Conservation (phyloP, 306 rosid species). For the Prinsepia uniflora region DNA sequence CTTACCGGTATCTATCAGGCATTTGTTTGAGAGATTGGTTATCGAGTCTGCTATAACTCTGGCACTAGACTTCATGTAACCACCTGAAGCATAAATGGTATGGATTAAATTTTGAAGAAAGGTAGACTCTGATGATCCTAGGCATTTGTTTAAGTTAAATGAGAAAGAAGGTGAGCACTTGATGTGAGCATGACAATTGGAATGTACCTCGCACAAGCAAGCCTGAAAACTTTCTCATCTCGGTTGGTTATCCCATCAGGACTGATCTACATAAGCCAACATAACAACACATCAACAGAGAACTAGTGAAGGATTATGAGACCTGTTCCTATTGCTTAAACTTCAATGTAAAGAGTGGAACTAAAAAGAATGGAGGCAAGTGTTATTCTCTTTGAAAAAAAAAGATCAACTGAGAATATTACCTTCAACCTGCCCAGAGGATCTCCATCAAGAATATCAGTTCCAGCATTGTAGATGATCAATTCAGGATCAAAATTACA, state of each 20-base stretch:
- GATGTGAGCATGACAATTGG: constrained; percentile 96
- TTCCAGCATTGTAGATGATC: constrained; percentile 86
- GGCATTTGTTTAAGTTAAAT: too few relatives aligned
- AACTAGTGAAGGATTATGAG: constrained; percentile 12
- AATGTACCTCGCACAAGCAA: constrained; percentile 68
- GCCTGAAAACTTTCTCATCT: constrained; percentile 86
- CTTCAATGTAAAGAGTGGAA: background rate
- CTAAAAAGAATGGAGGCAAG: constrained; percentile 19
- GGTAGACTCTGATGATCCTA: too few relatives aligned
- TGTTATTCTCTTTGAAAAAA: constrained; percentile 18
- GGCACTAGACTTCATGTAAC: constrained; percentile 93
- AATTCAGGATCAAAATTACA: constrained; percentile 65
- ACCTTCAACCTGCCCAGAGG: constrained; percentile 88
- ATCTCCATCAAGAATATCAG: constrained; percentile 92
- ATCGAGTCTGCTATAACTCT: constrained; percentile 87
- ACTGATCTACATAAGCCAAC: constrained; percentile 61
- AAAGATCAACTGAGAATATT: constrained; percentile 26
- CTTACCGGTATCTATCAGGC: constrained; percentile 51
- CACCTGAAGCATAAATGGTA: constrained; percentile 51
- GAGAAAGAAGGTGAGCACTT: constrained; percentile 42
- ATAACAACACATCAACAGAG: constrained; percentile 14
- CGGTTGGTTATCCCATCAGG: constrained; percentile 70
- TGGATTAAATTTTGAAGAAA: background rate
- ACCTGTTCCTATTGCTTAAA: too few relatives aligned
- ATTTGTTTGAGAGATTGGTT: constrained; percentile 57